A percentile compares a stretch with the other conserved stretches of the same genome.
Conservation (phyloP, 768 basidiomycete genomes). For the Aureoboletus auriporus region DNA sequence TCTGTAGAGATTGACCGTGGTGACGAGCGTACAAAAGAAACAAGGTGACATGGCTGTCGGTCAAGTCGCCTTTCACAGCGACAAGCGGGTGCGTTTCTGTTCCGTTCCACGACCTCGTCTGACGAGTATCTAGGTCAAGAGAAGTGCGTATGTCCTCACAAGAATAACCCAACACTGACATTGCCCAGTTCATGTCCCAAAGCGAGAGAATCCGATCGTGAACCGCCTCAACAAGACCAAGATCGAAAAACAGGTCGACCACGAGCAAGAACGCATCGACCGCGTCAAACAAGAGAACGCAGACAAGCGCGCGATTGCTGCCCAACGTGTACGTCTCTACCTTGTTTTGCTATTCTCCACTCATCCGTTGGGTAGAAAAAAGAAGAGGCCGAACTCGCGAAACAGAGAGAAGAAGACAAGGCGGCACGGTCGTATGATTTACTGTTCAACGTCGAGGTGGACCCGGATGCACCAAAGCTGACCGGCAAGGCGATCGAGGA, state of each 20-base stretch:
- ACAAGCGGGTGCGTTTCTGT: constrained; percentile 60
- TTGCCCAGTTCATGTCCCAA: constrained; percentile 62
- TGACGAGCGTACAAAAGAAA: constrained; percentile 55
- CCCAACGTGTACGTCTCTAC: constrained; percentile 52
- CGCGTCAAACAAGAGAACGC: constrained; percentile 75
- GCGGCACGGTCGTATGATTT: constrained; percentile 83
- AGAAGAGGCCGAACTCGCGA: constrained; percentile 70
- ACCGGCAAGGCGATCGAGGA: constrained; percentile 78
- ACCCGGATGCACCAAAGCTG: constrained; percentile 47
- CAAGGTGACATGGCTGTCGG: constrained; percentile 97
- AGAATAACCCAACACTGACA: no score
- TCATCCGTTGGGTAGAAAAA: constrained; percentile 53
- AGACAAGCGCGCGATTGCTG: constrained; percentile 54
- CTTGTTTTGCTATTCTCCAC: neutral
- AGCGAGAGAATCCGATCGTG: constrained; percentile 84
- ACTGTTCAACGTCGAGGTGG: constrained; percentile 64
- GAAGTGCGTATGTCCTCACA: constrained; percentile 42
- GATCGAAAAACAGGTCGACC: constrained; percentile 76
- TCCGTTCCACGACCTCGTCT: neutral
- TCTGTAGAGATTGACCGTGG: neutral
- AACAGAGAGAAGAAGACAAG: constrained; percentile 80
- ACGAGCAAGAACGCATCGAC: constrained; percentile 84
- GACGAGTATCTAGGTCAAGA: constrained; percentile 59
- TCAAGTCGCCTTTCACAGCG: constrained; percentile 90
- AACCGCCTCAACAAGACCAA: constrained; percentile 96